Evolutionary conservation across 176 grass and related monocot species (phyloP), one percentile per base, ranked within the genome.

Genomic region (Ampelocalamus luodianensis): DNA sequence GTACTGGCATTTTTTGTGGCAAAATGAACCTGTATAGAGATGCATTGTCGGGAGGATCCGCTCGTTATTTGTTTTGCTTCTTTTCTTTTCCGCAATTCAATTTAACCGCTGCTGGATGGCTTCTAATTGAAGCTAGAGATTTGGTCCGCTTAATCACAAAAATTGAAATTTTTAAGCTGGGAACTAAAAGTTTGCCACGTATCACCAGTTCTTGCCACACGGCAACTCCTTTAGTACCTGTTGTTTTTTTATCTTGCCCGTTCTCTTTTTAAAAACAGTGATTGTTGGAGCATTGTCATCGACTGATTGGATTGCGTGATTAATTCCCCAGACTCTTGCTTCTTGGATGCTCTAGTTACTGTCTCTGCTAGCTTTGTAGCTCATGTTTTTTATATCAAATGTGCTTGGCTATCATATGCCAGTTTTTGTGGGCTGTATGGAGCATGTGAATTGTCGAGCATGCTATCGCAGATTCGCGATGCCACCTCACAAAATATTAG

Each of bases 11-110:
- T 87, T 79, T 87, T 69, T 80, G 55, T 79, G 64, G 81, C 63
- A 12, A 84, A 80, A 83, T 45, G 81, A 84, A 87, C 76, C 24
- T 91, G 81, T 91, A 90, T 92, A 95, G 88, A 82, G 85, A 94
- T 86, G 81, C 74, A 44, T 79, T 85, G 40, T 79, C 88, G 68
- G 88, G 90, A 81, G 77, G 79, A 86, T 68, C 54, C 1, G 50
- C 62, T 82, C 63, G 40, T 74, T 76, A 48, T 82, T 89, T 68
- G 60, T 86, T 86, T 83, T 75, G 68, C 49, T 64, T 26, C 0
- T 17, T 71, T 70, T 76, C 9, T 0, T 67, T 79, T 65, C 42
- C 37, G 51, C 80, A 54, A 87, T 80, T 91, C 85, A 84, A 34
- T 63, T 87, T 68, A 76, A 84, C 79, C 16, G 59, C 79, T 70